Evolutionary conservation across 495 filamentous ascomycete species (phyloP), one percentile per base, ranked within the genome.

Genomic region (Penicillium bovifimosum): DNA sequence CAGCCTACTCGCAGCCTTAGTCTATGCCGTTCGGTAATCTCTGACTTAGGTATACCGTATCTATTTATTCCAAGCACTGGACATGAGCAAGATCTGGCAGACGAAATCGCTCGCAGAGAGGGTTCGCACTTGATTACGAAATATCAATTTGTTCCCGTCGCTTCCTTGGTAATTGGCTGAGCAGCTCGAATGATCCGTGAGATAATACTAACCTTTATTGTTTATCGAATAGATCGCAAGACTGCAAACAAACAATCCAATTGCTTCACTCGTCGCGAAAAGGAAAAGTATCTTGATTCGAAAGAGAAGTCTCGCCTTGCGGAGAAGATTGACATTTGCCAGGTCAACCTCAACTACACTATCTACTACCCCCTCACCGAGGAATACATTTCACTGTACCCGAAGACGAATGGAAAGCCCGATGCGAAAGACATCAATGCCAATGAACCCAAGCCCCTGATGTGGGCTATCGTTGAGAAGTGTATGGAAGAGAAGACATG

Each of bases 121-220:
- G 79, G 85, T 61, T 82, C 80, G 52, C 76, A 80, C 47, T 86
- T 95, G 79, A 91, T 92, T 43, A 80, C 77, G 64, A 90, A 83
- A 60, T 98, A 96, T 63, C 92, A 96, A 64, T 96, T 93, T 81
- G 87, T 96, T 18, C n/a, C n/a, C n/a, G n/a, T n/a, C 77, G 93
- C 42, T 98, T 98, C 88, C 86, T 78, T 79, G 91, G 71, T 76
- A 65, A 42, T 62, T 60, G 13, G 1, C 9, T 47, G 46, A 54
- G 24, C 26, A 2, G 1, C 47, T 38, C 40, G n/a, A 14, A 38
- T 48, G 32, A 20, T 41, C 28, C 41, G 2, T 13, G 38, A 26
- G 5, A 33, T n/a, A n/a, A n/a, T 39, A 9, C 52, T 54, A 52
- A 58, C 2, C 20, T 24, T n/a, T 10, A 26, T 2, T 17, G 17